A percentile compares a stretch with the other conserved stretches of the same genome.
phyloP scores from a whole-genome alignment of 2,329 filamentous ascomycete species.

The Fusarium continuum region DNA sequence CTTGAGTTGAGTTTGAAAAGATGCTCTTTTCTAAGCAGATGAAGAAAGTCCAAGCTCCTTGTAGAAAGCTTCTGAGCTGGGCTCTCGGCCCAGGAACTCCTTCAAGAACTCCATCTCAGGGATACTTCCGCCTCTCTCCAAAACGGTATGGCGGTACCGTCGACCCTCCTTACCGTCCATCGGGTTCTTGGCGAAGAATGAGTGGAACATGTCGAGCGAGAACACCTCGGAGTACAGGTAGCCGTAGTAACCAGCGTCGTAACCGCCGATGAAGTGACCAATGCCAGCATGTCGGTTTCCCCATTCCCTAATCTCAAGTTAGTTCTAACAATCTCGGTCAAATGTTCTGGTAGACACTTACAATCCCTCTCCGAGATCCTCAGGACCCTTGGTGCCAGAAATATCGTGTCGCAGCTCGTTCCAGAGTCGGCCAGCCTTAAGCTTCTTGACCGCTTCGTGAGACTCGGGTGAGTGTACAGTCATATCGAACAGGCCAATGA shows the following conservation, averaged over 20 bases:
- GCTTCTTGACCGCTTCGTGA: constrained; percentile 72
- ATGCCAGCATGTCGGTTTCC: constrained; percentile 83
- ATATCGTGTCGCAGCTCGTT: constrained; percentile 78
- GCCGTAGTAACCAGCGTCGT: constrained; percentile 86
- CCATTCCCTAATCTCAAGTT: constrained; percentile 63
- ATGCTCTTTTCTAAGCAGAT: constrained; percentile 10
- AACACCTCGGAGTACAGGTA: constrained; percentile 81
- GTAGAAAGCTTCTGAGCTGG: constrained; percentile 82
- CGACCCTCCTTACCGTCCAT: constrained; percentile 80
- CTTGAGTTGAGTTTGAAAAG: background rate
- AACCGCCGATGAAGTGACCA: constrained; percentile 83
- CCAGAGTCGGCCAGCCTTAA: constrained; percentile 74
- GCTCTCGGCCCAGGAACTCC: constrained; percentile 80
- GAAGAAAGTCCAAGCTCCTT: constrained; percentile 70
- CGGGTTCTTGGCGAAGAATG: constrained; percentile 78
- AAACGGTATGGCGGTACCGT: constrained; percentile 79
- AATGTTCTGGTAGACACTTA: constrained; percentile 48
- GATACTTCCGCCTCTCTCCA: constrained; percentile 79
- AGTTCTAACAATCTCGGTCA: constrained; percentile 27
- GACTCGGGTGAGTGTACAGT: constrained; percentile 75
- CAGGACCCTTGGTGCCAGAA: constrained; percentile 76
- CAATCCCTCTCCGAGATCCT: constrained; percentile 67
- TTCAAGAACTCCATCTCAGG: constrained; percentile 84
- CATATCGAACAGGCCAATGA: constrained; percentile 89
- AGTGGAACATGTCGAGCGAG: constrained; percentile 86